Evolutionary conservation across 345 rosid genomes (phyloP), one percentile per base, ranked within the genome.

Genomic region (Excoecaria cochinchinensis): DNA sequence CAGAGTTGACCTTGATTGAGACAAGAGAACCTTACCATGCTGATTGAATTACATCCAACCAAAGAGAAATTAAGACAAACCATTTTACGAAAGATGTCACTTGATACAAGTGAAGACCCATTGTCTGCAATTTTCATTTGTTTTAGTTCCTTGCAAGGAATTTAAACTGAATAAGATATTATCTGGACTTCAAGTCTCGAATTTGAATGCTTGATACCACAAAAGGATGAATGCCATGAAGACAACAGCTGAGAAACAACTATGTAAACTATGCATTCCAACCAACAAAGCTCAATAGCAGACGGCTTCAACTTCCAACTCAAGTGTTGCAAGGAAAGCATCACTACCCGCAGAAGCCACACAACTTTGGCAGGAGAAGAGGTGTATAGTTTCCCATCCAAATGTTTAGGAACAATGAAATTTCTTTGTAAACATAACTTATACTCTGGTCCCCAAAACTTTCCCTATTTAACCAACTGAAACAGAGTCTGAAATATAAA

Each of bases 11-110:
- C 5, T 31, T 57, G 24, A 13, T 73, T 58, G 67, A 75, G 77
- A 66, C 51, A 22, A 14, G 24, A 36, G 62, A 71, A 21, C 73
- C 85, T 84, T 79, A 86, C 86, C 83, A 48, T 74, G 14, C 46
- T 74, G 44, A 79, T 70, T 67, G 69, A 51, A 77, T 64, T 70
- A 85, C 40, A 78, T 64, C 74, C 78, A 81, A 72, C 56, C 51
- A 85, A 64, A 40, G 0, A 7, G 17, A 84, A 52, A 69, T 71
- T 69, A 86, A 82, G 75, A 77, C 77, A 82, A 76, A 80, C 86
- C 81, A 71, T 81, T 70, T 60, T 59, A 53, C n/a, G 14, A 75
- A 44, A 77, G 59, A 12, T 79, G 75, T 61, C 69, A 47, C 71
- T 69, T 76, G 61, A 71, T 67, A 60, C 40, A 63, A 42, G 66